Evolutionary conservation across 1,284 basidiomycete species (phyloP), one percentile per base, ranked within the genome.

Genomic region (Marasmius sp.): DNA sequence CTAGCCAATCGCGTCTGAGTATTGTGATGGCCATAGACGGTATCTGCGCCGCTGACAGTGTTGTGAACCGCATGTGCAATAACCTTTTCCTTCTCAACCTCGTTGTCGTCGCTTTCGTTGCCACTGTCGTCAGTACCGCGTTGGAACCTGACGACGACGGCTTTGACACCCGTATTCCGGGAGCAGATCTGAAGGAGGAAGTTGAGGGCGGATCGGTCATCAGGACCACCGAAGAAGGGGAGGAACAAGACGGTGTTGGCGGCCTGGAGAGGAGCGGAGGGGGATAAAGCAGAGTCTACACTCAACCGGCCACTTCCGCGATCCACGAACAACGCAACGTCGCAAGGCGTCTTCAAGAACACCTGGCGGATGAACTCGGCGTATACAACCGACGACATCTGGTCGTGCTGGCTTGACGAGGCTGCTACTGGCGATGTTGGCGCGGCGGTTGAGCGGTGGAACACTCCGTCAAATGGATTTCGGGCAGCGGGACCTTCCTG

Each of bases 171-270:
- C 0, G 84, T 72, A 67, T 90, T 88, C 47, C 78, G 72, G 9
- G 59, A 56, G 68, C 92, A 94, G 12, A 96, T 80, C 74, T 95
- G 93, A 11, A 92, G 84, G 9, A 93, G 82, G 68, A 96, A 87
- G 41, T 84, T 77, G 27, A 97, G 78, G 0, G 94, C 93, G 9
- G 93, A 82, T 1, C 95, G 86, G 71, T 97, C 95, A 73, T 98
- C 95, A 0, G 93, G 89, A 0, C 95, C 95, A 56, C 95, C 95
- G 72, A 95, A 91, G 84, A 97, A 97, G 0, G 93, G 91, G 43
- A 97, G 73, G 77, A 95, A 57, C 37, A 89, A 57, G 95, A 74
- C 67, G 93, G 92, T 66, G 88, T 85, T 38, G 70, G 66, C 34
- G n/a, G 71, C 52, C 61, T 69, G 22, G 75, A 64, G 4, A 12